Conservation (phyloP, 768 basidiomycete genomes). For the Kwoniella dendrophila region DNA sequence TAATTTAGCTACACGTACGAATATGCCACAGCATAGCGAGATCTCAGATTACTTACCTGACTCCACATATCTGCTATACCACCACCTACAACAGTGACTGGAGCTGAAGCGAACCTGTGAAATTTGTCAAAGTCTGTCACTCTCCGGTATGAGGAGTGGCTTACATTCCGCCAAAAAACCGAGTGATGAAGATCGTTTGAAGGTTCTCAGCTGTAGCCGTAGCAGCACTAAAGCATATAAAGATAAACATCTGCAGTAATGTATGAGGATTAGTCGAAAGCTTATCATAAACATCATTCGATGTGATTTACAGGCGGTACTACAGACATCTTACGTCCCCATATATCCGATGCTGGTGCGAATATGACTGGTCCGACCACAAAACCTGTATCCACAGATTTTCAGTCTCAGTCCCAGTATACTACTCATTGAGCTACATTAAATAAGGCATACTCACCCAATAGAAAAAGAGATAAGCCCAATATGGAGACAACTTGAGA, state of each 20-base stretch:
- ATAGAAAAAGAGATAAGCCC: slow-evolving; percentile 42
- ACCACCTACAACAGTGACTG: slow-evolving; percentile 46
- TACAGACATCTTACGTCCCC: slow-evolving; percentile 48
- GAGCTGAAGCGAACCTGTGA: slow-evolving; percentile 40
- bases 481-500: slow-evolving; percentile 50
- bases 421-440: neutral
- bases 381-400: slow-evolving; percentile 14
- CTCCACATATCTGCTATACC: slow-evolving; percentile 47
- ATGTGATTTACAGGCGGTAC: slow-evolving; percentile 29
- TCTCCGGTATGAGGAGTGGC: neutral
- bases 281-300: too few species aligned
- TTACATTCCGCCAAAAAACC: slow-evolving; percentile 41
- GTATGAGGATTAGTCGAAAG: neutral
- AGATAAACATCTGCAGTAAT: slow-evolving; percentile 41
- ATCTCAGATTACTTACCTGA: slow-evolving; percentile 20
- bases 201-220: slow-evolving; percentile 55
- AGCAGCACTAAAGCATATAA: slow-evolving; percentile 54
- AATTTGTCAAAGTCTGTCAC: neutral
- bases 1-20: neutral
- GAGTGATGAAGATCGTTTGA: slow-evolving; percentile 55
- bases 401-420: slow-evolving; percentile 11
- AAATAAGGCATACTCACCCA: slow-evolving; percentile 19
- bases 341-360: slow-evolving; percentile 50
- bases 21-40: too few species aligned
- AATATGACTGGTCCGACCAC: slow-evolving; percentile 47